Base-by-base conservation (phyloP, 352 stramenopile species). In the Pythium myriotylum region DNA sequence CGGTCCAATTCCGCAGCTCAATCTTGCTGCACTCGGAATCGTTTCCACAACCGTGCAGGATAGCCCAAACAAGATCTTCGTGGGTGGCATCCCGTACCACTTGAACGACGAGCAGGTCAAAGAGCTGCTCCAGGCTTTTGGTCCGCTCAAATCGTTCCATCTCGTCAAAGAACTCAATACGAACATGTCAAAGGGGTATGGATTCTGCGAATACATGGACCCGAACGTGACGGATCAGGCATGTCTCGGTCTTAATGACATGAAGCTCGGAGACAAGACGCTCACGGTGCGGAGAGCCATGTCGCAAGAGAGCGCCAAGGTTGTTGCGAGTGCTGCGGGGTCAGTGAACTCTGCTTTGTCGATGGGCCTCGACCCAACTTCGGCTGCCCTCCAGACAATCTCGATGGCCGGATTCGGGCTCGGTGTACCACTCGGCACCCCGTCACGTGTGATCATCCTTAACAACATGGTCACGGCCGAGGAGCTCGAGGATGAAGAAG, bases 31-130 rank as follows among this genome's bases (percentile, higher is more conserved):
- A 17, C 73, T 99, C 13, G 96, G 96, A 0, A 98, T 99, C 59
- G 85, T 99, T 19, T 97, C 86, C n/a, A 91, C 81, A 9, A 98
- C 88, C 32, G 96, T 99, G 35, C 86, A 84, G 22, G 96, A 99
- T 77, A 94, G 95, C n/a, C 96, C 97, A 8, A 96, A 98, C 74
- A 99, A 99, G 73, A 93, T 99, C 55, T 99, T 99, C 67, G 93
- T 99, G 43, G 96, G 97, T 22, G 97, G 94, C 40, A 78, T 99
- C 24, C 97, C 97, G 33, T 98, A 99, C 77, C 91, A 99, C 64
- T 73, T 99, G 13, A 96, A 89, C 27, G 97, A 99, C 50, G 84
- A 96, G 48, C 94, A 99, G 77, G 86, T 98, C 32, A 93, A 92
- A 50, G 91, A 97, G 67, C 71, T 99, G 52, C 77, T 99, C 37